Percentiles rank a stretch among this genome's conserved stretches.
Conservation (phyloP, 1,139 yeast genomes). For the Pichia sp. region DNA sequence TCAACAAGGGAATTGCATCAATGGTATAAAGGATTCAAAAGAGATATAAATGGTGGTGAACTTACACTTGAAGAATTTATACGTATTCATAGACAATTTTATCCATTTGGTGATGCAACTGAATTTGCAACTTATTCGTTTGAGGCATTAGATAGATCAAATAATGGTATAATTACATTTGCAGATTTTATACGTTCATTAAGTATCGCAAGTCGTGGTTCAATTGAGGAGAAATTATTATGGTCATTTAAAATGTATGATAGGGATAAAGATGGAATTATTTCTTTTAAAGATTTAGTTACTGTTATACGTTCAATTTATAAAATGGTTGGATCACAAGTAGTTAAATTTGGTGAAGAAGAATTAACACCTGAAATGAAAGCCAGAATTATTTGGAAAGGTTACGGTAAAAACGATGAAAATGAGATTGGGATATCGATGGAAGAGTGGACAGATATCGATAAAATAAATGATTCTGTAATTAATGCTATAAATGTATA, state of each 20-base stretch:
- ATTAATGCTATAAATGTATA: constrained; percentile 72
- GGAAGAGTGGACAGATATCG: constrained; percentile 78
- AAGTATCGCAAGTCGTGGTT: constrained; percentile 83
- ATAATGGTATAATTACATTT: constrained; percentile 78
- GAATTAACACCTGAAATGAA: constrained; percentile 89
- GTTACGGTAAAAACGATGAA: constrained; percentile 43
- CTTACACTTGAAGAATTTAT: constrained; percentile 82
- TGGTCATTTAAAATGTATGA: constrained; percentile 91
- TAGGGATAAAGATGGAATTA: constrained; percentile 65
- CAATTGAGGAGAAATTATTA: constrained; percentile 73
- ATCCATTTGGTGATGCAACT: constrained; percentile 96
- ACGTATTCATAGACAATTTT: constrained; percentile 89
- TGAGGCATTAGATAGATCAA: constrained; percentile 79
- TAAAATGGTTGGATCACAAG: constrained; percentile 92
- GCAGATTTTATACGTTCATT: constrained; percentile 87
- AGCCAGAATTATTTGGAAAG: constrained; percentile 65
- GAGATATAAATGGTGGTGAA: constrained; percentile 93
- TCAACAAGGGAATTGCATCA: constrained; percentile 93
- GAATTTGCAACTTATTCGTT: constrained; percentile 87
- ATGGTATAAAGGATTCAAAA: constrained; percentile 92
- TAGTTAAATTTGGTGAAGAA: constrained; percentile 80
- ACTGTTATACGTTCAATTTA: constrained; percentile 77
- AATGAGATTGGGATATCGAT: constrained; percentile 63
- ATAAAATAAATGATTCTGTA: constrained; percentile 77
- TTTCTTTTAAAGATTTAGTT: constrained; percentile 71